Evolutionary conservation across 345 rosid genomes (phyloP).

Genomic region (Pistacia integerrima): DNA sequence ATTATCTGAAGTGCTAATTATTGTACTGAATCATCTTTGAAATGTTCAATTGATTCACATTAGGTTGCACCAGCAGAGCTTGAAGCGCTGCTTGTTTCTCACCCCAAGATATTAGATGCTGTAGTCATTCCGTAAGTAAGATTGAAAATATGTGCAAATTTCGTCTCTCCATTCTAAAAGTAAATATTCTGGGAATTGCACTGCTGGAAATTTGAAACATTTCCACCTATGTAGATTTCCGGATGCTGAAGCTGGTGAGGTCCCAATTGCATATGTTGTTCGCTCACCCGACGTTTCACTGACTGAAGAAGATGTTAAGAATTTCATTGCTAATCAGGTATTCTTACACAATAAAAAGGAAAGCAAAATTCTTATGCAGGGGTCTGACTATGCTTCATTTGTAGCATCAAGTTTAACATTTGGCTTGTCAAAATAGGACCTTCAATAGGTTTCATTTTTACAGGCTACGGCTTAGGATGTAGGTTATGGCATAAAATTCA

Average conservation of each 20-base stretch:
- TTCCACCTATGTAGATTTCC: constrained; percentile 52
- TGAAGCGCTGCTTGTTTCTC: constrained; percentile 92
- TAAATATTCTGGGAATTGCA: neutral
- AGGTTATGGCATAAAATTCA: too few species aligned
- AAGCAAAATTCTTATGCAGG: neutral
- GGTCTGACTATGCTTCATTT: neutral
- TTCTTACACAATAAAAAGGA: neutral
- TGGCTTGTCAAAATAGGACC: too few species aligned
- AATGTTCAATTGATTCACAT: constrained; percentile 9
- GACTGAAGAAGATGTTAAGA: constrained; percentile 58
- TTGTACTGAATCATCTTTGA: neutral
- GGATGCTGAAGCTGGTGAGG: constrained; percentile 92
- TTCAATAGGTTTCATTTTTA: too few species aligned
- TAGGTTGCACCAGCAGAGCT: constrained; percentile 99
- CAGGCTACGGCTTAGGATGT: too few species aligned
- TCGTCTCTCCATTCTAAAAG: neutral
- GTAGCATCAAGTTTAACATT: too few species aligned
- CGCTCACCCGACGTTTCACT: constrained; percentile 59
- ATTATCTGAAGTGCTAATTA: neutral
- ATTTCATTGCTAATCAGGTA: constrained; percentile 79
- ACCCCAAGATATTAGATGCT: constrained; percentile 79
- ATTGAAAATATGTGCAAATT: neutral
- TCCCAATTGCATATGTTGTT: constrained; percentile 80
- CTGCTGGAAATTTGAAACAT: neutral
- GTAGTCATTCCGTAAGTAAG: constrained; percentile 86